Percentiles rank a stretch among this genome's conserved stretches.
Conservation (phyloP, 1,284 basidiomycete species). For the Pyrrhoderma lamaoense region DNA sequence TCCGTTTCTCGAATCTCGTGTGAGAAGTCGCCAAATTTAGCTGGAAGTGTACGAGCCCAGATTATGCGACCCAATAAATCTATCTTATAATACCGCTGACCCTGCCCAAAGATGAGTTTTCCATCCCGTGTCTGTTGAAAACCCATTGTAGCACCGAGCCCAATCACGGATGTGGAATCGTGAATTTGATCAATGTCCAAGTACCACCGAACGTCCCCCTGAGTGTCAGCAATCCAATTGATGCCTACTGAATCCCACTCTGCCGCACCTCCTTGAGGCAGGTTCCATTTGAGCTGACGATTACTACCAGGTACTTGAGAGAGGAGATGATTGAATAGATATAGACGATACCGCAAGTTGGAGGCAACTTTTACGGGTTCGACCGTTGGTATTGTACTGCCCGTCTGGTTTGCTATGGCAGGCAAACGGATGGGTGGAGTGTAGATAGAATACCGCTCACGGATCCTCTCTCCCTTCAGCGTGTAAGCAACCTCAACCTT, state of each 20-base stretch:
- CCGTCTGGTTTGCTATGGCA: slow-evolving; percentile 1
- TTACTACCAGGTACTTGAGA: background rate
- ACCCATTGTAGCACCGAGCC: slow-evolving; percentile 2
- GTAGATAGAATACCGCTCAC: slow-evolving; percentile 4
- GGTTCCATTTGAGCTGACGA: slow-evolving; percentile 4
- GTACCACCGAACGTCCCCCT: slow-evolving; percentile 6
- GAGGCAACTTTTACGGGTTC: slow-evolving; percentile 2
- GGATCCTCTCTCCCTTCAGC: slow-evolving; percentile 1
- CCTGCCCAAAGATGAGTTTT: slow-evolving; percentile 6
- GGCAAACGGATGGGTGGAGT: slow-evolving; percentile 1
- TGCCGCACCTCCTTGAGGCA: slow-evolving; percentile 1
- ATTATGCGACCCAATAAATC: slow-evolving; percentile 1
- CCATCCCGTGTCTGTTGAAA: slow-evolving; percentile 8
- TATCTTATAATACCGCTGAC: slow-evolving; percentile 5
- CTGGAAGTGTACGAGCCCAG: slow-evolving; percentile 5
- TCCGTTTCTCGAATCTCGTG: slow-evolving; percentile 7
- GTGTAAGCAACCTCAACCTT: slow-evolving; percentile 7
- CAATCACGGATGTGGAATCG: background rate
- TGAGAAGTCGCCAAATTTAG: slow-evolving; percentile 6
- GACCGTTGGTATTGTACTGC: background rate
- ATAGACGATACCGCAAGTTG: background rate
- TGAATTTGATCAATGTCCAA: slow-evolving; percentile 6
- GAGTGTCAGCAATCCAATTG: slow-evolving; percentile 6
- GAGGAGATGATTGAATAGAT: slow-evolving; percentile 5
- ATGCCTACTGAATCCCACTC: slow-evolving; percentile 5